Percentiles rank a stretch among this genome's conserved stretches.
Evolutionary conservation across 352 stramenopile genomes (phyloP).

Genomic region (Elongisporangium undulatum): DNA sequence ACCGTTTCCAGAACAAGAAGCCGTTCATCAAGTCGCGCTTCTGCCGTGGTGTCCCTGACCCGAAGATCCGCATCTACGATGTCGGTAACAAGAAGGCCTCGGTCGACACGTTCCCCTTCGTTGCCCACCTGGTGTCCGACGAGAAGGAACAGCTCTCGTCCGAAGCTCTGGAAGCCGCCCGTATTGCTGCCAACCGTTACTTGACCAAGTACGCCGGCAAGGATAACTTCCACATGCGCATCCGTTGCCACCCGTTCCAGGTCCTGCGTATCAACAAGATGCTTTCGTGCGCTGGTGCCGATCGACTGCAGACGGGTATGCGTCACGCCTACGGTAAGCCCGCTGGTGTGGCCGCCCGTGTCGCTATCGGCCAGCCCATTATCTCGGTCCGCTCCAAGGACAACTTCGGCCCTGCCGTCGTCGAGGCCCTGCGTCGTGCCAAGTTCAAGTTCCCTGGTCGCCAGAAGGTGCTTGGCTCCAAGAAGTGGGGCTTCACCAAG

Average conservation of each 20-base stretch:
- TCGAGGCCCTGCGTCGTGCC: slow-evolving; percentile 97
- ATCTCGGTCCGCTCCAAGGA: slow-evolving; percentile 98
- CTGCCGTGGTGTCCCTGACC: slow-evolving; percentile 97
- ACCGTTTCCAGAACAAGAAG: slow-evolving; percentile 99
- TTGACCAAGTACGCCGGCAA: slow-evolving; percentile 97
- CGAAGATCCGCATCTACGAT: slow-evolving; percentile 99
- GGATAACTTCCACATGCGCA: slow-evolving; percentile 99
- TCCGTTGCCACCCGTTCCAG: slow-evolving; percentile 98
- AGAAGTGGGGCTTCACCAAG: slow-evolving; percentile 99
- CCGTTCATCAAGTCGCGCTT: slow-evolving; percentile 99
- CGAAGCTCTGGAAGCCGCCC: slow-evolving; percentile 97
- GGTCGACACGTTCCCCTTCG: slow-evolving; percentile 98
- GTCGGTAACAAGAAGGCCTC: slow-evolving; percentile 98
- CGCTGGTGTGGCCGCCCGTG: slow-evolving; percentile 95
- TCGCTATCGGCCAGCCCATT: slow-evolving; percentile 98
- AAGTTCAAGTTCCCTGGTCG: slow-evolving; percentile 99
- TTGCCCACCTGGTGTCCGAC: slow-evolving; percentile 95
- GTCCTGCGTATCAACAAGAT: slow-evolving; percentile 99
- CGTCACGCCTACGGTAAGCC: slow-evolving; percentile 99
- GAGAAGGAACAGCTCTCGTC: slow-evolving; percentile 95
- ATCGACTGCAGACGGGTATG: slow-evolving; percentile 98
- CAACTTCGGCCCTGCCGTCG: slow-evolving; percentile 88
- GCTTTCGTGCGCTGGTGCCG: slow-evolving; percentile 99
- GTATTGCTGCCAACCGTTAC: slow-evolving; percentile 99
- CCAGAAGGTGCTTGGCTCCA: slow-evolving; percentile 99